phyloP scores from a whole-genome alignment of 495 filamentous ascomycete genomes.

The Penicillium odoratum region DNA sequence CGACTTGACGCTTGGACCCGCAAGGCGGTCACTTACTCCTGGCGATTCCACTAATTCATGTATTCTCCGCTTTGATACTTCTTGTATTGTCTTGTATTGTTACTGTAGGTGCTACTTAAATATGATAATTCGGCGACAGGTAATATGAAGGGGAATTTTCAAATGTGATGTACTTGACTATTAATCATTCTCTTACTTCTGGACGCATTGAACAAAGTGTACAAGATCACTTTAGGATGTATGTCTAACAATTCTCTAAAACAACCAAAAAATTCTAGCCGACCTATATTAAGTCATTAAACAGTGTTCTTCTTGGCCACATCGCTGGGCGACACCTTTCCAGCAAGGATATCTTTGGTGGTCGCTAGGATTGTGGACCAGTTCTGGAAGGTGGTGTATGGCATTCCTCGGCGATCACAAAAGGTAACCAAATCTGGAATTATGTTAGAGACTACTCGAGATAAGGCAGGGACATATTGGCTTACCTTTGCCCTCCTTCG shows the following conservation, averaged over 20 bases:
- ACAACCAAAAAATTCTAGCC: conserved; percentile 14
- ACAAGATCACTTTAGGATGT: too few relatives aligned
- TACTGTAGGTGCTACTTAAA: conserved; percentile 11
- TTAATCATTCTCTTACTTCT: too few relatives aligned
- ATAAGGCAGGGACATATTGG: background rate
- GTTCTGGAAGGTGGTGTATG: conserved; percentile 78
- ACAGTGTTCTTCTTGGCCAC: conserved; percentile 23
- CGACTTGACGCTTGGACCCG: conserved; percentile 24
- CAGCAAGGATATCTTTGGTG: conserved; percentile 69
- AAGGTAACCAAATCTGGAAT: conserved; percentile 73
- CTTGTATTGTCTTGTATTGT: conserved; percentile 12
- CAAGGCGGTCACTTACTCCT: conserved; percentile 25
- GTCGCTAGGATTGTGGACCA: conserved; percentile 73
- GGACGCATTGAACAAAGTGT: too few relatives aligned
- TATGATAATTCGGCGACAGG: conserved; percentile 1
- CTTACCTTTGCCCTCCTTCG: conserved; percentile 83
- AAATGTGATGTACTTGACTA: too few relatives aligned
- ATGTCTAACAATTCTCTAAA: background rate
- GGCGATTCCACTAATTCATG: conserved; percentile 3
- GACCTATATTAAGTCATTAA: conserved; percentile 2
- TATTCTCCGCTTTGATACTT: conserved; percentile 3
- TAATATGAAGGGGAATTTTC: too few relatives aligned
- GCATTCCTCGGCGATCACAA: conserved; percentile 73
- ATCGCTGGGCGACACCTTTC: conserved; percentile 46
- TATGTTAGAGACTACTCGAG: background rate